Conservation (phyloP, 164 flowering plant genomes). For the Berberis vulgaris region DNA sequence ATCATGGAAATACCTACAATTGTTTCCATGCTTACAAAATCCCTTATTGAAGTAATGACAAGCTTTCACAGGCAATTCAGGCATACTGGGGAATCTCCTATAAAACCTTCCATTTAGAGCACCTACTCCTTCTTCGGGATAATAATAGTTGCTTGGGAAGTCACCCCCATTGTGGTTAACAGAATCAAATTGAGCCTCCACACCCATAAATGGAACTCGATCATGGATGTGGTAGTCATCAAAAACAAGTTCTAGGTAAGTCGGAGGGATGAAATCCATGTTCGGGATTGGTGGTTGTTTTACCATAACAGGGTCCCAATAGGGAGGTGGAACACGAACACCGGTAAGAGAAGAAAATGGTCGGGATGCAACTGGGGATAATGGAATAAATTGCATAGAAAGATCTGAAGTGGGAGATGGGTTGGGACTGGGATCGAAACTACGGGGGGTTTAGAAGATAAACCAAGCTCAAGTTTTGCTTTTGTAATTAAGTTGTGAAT, state of each 20-base stretch:
- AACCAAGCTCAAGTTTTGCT: conserved; percentile 37
- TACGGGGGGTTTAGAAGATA: conserved; percentile 13
- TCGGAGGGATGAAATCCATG: conserved; percentile 22
- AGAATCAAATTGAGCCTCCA: conserved; percentile 47
- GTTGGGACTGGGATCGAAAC: conserved; percentile 23
- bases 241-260: conserved; percentile 20
- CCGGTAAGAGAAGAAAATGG: conserved; percentile 23
- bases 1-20: conserved; percentile 60
- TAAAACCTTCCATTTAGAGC: conserved; percentile 22
- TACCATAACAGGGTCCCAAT: conserved; percentile 32
- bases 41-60: conserved; percentile 77
- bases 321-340: conserved; percentile 21
- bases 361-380: conserved; percentile 36
- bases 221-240: conserved; percentile 34
- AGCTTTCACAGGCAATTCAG: conserved; percentile 39
- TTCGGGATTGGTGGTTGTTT: conserved; percentile 24
- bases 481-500: conserved; percentile 33
- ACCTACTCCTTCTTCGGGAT: conserved; percentile 31
- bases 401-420: conserved; percentile 27
- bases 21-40: conserved; percentile 71
- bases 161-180: conserved; percentile 15
- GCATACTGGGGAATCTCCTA: conserved; percentile 26
- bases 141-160: conserved; percentile 23
- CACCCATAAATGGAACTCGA: conserved; percentile 30
- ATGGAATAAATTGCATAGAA: conserved; percentile 31